These are phyloP conservation scores for Coemansia sp. DNA, from an alignment of 192 early-diverging fungal species.

Conservation along the genomic window DNA sequence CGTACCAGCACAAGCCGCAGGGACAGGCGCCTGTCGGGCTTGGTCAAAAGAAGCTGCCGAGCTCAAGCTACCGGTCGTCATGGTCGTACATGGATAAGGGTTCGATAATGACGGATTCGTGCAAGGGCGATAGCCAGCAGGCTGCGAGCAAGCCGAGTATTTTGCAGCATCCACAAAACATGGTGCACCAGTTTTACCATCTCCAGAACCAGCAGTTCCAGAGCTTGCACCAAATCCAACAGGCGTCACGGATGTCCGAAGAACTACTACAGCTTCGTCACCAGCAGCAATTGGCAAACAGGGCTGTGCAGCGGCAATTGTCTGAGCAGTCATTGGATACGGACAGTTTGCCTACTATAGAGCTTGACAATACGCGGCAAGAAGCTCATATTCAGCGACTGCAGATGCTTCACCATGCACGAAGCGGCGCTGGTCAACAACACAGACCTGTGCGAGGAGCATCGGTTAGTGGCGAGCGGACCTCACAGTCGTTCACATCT, in stretches of 20 bases:
- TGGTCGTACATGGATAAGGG: conserved; percentile 48
- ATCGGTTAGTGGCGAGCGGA: background rate
- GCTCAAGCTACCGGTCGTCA: conserved; percentile 28
- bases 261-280: conserved; percentile 2
- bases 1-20: conserved; percentile 6
- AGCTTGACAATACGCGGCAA: background rate
- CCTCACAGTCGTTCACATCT: background rate
- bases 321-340: conserved; percentile 5
- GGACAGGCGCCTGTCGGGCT: background rate
- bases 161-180: conserved; percentile 16
- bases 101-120: conserved; percentile 18
- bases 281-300: background rate
- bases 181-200: conserved; percentile 40
- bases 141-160: conserved; percentile 13
- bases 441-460: background rate
- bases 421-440: background rate
- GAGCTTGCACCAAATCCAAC: conserved; percentile 30
- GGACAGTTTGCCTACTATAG: background rate
- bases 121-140: conserved; percentile 26
- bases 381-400: background rate
- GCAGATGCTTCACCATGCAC: background rate
- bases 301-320: conserved; percentile 2
- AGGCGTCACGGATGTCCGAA: conserved; percentile 17
- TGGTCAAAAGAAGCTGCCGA: conserved; percentile 10
- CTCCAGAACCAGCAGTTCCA: conserved; percentile 48